Evolutionary conservation across 2,329 filamentous ascomycete genomes (phyloP), one percentile per base, ranked within the genome.

Genomic region (Colletotrichum tropicicola): DNA sequence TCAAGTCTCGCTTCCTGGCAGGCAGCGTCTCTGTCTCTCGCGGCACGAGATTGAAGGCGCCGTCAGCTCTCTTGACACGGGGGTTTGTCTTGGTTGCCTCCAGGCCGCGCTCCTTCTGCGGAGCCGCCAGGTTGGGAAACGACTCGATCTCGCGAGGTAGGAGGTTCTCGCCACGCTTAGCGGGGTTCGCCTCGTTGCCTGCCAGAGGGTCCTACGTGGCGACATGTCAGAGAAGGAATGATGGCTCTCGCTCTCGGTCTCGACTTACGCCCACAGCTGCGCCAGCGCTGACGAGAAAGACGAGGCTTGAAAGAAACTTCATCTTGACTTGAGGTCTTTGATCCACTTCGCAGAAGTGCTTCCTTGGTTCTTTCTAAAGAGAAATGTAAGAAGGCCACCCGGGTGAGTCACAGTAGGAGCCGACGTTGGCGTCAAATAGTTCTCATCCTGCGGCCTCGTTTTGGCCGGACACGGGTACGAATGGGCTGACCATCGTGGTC

Each of bases 31-130:
- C 30, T 0, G 47, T 19, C 4, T 32, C 27, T 19, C 30, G 19
- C 3, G 49, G 49, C 0, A 53, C 23, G 8, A 53, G 0, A 35
- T 53, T 28, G 9, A 25, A 53, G 0, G 51, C 30, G 15, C 51
- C 51, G 4, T 53, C 51, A 0, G 23, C 51, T 3, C 51, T 27
- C 35, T 43, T 53, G 2, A 10, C 51, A 1, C 51, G 12, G 7
- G 51, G 51, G n/a, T 43, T 54, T 4, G 51, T 30, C 51, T 54
- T 54, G 23, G 51, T 54, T 41, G 51, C 48, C 28, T 51, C 48
- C 0, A 49, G 17, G 27, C 19, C 17, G n/a, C n/a, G n/a, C 10
- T n/a, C 15, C 45, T 49, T 49, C 27, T 47, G 44, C 15, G 2
- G 12, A 0, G 27, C 6, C 0, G 2, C n/a, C n/a, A n/a, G n/a